A percentile compares a stretch with the other conserved stretches of the same genome.
Conservation (phyloP, 441 rosid species). For the Erysimum cheiri region DNA sequence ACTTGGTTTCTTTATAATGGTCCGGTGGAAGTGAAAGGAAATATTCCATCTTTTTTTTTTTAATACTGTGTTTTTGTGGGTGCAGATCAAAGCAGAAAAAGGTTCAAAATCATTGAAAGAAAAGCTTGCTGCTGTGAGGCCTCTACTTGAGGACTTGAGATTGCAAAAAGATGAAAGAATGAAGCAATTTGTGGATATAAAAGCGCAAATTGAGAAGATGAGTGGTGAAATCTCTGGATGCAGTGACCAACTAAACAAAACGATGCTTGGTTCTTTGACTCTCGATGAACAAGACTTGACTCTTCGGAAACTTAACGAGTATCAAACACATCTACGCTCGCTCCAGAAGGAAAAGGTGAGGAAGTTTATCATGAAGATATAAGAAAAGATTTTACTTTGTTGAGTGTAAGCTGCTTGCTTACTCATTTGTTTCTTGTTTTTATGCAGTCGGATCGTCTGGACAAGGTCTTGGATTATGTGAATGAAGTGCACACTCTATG, state of each 20-base stretch:
- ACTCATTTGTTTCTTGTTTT: background rate
- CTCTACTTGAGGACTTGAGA: constrained; percentile 80
- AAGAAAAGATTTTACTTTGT: constrained; percentile 2
- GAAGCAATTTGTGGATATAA: constrained; percentile 79
- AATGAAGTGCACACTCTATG: constrained; percentile 92
- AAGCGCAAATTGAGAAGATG: constrained; percentile 82
- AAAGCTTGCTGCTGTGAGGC: constrained; percentile 77
- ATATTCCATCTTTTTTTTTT: background rate
- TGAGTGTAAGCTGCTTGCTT: background rate
- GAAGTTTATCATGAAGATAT: constrained; percentile 1
- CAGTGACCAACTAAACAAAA: constrained; percentile 46
- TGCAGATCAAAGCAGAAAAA: constrained; percentile 65
- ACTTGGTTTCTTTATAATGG: background rate
- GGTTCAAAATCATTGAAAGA: constrained; percentile 70
- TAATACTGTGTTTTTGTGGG: constrained; percentile 20
- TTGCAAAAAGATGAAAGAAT: constrained; percentile 77
- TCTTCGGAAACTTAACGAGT: constrained; percentile 79
- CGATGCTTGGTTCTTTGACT: constrained; percentile 51
- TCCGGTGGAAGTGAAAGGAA: background rate
- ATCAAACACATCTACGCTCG: constrained; percentile 75
- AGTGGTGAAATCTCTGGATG: constrained; percentile 86
- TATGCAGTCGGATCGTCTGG: constrained; percentile 92
- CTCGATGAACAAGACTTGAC: constrained; percentile 86
- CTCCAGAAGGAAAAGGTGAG: constrained; percentile 94
- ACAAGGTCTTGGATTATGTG: constrained; percentile 74